Evolutionary conservation across 306 rosid genomes (phyloP).

Genomic region (Gillenia trifoliata): DNA sequence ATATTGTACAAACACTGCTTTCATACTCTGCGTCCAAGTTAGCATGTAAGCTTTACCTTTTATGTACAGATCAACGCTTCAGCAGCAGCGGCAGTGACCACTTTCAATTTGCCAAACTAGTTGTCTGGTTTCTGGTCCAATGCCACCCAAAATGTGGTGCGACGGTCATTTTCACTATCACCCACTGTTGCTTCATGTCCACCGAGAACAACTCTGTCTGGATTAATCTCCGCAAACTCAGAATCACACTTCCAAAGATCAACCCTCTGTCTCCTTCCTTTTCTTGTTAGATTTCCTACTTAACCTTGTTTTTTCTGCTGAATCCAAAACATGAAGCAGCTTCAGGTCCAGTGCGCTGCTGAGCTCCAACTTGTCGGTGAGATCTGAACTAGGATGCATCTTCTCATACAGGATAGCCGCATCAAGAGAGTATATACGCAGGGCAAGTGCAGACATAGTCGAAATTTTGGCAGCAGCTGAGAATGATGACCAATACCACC

Average conservation of each 20-base stretch:
- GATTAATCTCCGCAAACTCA: slow-evolving; percentile 15
- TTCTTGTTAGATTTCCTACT: slow-evolving; percentile 75
- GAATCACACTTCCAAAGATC: slow-evolving; percentile 24
- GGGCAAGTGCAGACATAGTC: slow-evolving; percentile 78
- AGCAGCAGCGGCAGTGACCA: slow-evolving; percentile 36
- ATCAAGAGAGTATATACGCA: slow-evolving; percentile 89
- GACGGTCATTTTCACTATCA: slow-evolving; percentile 22
- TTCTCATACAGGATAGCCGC: slow-evolving; percentile 83
- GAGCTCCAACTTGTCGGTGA: slow-evolving; percentile 52
- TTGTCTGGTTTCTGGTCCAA: slow-evolving; percentile 13
- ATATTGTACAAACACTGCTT: slow-evolving; percentile 51
- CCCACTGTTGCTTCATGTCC: slow-evolving; percentile 15
- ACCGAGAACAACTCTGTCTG: slow-evolving; percentile 27
- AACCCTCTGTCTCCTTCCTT: slow-evolving; percentile 81
- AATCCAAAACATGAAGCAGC: slow-evolving; percentile 38
- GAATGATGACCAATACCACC: slow-evolving; percentile 99
- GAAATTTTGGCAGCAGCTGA: slow-evolving; percentile 91
- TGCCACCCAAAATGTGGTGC: slow-evolving; percentile 21
- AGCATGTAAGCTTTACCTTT: slow-evolving; percentile 77
- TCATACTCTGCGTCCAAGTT: slow-evolving; percentile 65
- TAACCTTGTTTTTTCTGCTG: slow-evolving; percentile 57
- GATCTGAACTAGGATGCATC: slow-evolving; percentile 40
- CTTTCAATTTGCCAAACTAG: background rate
- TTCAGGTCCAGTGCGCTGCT: slow-evolving; percentile 41
- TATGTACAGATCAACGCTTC: slow-evolving; percentile 68